Evolutionary conservation across 495 filamentous ascomycete species (phyloP), one percentile per base, ranked within the genome.

Genomic region (Penicillium odoratum): DNA sequence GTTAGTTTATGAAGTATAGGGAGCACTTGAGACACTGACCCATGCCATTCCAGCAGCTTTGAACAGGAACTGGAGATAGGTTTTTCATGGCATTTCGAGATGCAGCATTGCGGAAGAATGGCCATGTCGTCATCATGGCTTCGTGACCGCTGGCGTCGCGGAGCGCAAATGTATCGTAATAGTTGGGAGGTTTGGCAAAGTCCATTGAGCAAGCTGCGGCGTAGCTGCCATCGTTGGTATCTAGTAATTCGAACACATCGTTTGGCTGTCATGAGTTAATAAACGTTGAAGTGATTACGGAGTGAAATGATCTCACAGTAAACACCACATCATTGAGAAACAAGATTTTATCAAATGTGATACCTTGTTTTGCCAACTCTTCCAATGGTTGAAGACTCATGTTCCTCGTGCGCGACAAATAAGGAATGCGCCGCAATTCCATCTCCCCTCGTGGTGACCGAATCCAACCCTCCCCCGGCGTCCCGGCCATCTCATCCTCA

Each of bases 131-230:
- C 56, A 83, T 83, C 7, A 85, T 69, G 15, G 81, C 73, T 53
- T 86, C 83, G 53, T 83, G 69, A 46, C 91, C 92, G 3, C 75
- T 59, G 7, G 74, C 72, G 66, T 95, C 92, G 3, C 91, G 87
- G 6, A 93, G 78, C 18, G 92, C 92, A 66, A 95, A 94, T 2
- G 90, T 92, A 65, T 95, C 92, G 71, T 94, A 93, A 73, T 86
- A 92, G 4, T 62, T 36, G 3, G 88, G 86, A 0, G 88, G 84
- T 31, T 81, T 81, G 9, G 78, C 72, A 63, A 91, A 94, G 66
- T 96, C 92, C 57, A 95, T 73, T 0, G 89, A 83, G 70, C 92
- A 96, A 15, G 89, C 90, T 1, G 92, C 90, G 4, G 88, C 89
- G 60, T 93, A 96, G 30, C 82, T 64, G 28, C 88, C 88, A 26